These are phyloP conservation scores for Euphorbia lathyris DNA, from an alignment of 345 rosid genomes.

Conservation along the genomic window DNA sequence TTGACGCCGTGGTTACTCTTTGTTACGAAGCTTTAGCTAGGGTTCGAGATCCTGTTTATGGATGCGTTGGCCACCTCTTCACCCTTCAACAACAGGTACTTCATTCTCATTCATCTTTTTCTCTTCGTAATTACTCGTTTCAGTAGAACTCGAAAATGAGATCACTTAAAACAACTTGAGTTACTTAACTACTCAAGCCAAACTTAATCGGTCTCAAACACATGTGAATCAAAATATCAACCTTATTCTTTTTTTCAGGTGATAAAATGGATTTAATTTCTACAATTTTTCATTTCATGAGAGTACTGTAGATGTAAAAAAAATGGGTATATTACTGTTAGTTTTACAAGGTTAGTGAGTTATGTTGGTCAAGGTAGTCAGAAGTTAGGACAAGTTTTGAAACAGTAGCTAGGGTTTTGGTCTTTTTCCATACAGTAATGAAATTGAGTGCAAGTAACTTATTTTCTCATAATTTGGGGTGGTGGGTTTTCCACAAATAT, in stretches of 20 bases:
- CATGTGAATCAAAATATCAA: too few relatives aligned
- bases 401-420: neutral
- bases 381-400: slow-evolving; percentile 4
- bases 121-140: too few relatives aligned
- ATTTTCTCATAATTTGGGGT: neutral
- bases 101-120: too few relatives aligned
- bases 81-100: slow-evolving; percentile 77
- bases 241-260: too few relatives aligned
- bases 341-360: slow-evolving; percentile 3
- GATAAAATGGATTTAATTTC: neutral
- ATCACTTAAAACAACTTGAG: too few relatives aligned
- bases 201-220: too few relatives aligned
- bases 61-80: slow-evolving; percentile 72
- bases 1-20: slow-evolving; percentile 74
- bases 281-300: neutral
- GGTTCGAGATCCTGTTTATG: slow-evolving; percentile 79
- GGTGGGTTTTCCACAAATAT: slow-evolving; percentile 3
- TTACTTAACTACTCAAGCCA: too few relatives aligned
- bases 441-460: slow-evolving; percentile 16
- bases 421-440: slow-evolving; percentile 3
- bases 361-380: neutral
- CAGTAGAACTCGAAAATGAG: too few relatives aligned
- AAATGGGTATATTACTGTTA: neutral
- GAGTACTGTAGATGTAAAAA: neutral
- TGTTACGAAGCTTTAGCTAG: slow-evolving; percentile 85